Evolutionary conservation across 2,329 filamentous ascomycete species (phyloP), one percentile per base, ranked within the genome.

Genomic region (Karstenula rhodostoma): DNA sequence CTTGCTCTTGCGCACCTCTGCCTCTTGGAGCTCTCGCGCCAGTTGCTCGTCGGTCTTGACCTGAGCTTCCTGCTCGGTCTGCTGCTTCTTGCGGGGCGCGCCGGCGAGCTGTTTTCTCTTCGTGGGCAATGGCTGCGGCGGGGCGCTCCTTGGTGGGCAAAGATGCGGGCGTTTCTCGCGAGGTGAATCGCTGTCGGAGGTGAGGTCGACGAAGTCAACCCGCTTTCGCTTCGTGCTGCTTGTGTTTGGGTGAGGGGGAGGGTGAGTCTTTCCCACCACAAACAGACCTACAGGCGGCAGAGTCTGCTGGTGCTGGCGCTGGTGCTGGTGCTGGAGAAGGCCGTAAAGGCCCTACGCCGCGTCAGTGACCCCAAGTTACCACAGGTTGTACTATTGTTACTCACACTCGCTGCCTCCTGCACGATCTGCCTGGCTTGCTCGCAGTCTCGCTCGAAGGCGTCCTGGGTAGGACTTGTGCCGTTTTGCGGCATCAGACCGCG

Each of bases 361-460:
- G 37, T 40, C 17, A 40, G 37, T 9, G 7, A 4, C 37, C 37
- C n/a, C 37, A 40, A 40, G 4, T 40, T 40, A 40, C 37, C 37
- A 17, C 4, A n/a, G 37, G 37, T 15, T 40, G n/a, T 3, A n/a
- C 37, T 19, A 19, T 40, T 15, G n/a, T 3, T 8, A 40, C 37
- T 40, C n/a, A 40, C 37, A 4, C 37, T 9, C 7, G 15, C 37
- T n/a, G 37, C 15, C 48, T 51, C 32, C 9, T 22, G 29, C 19
- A n/a, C 32, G 6, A 37, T 7, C 33, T 51, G 17, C 15, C 32
- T 37, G 10, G 19, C 48, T 19, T 27, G 22, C 32, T 23, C 17
- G 32, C 32, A 32, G 32, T 51, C 48, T 29, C 48, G n/a, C 29
- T 51, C 48, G 17, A 51, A 51, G 10, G 48, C 25, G 32, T 40